Evolutionary conservation across 2,329 filamentous ascomycete genomes (phyloP).

Genomic region (Fusarium sp.): DNA sequence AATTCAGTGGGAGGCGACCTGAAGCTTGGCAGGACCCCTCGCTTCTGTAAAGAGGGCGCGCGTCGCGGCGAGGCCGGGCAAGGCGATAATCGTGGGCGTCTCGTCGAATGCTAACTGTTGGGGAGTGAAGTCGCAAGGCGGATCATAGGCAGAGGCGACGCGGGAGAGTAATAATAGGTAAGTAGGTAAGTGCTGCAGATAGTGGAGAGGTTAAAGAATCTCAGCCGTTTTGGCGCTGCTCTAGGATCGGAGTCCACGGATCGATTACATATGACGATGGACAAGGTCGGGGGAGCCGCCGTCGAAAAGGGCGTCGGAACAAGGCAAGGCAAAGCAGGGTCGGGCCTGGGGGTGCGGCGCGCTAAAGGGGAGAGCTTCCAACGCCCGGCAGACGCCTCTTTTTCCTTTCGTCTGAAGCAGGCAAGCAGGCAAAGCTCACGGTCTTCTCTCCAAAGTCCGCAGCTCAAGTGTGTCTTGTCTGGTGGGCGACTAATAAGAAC

Average conservation of each 20-base stretch:
- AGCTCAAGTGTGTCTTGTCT: neutral
- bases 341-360: conserved; percentile 10
- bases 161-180: neutral
- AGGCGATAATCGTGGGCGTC: neutral
- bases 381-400: conserved; percentile 6
- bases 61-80: conserved; percentile 6
- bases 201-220: conserved; percentile 32
- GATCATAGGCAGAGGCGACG: conserved; percentile 8
- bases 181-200: neutral
- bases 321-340: neutral
- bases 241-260: conserved; percentile 36
- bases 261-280: conserved; percentile 28
- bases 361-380: conserved; percentile 25
- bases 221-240: conserved; percentile 30
- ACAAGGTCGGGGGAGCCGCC: conserved; percentile 15
- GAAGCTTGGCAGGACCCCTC: neutral
- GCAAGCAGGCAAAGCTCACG: neutral
- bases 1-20: conserved; percentile 21
- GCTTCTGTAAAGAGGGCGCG: conserved; percentile 8
- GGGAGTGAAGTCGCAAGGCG: neutral
- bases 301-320: conserved; percentile 1
- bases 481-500: conserved; percentile 14
- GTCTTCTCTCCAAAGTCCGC: conserved; percentile 8
- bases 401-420: neutral
- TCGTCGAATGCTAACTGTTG: neutral